Conservation (phyloP, 2,329 filamentous ascomycete species). For the Plenodomus biglobosus region DNA sequence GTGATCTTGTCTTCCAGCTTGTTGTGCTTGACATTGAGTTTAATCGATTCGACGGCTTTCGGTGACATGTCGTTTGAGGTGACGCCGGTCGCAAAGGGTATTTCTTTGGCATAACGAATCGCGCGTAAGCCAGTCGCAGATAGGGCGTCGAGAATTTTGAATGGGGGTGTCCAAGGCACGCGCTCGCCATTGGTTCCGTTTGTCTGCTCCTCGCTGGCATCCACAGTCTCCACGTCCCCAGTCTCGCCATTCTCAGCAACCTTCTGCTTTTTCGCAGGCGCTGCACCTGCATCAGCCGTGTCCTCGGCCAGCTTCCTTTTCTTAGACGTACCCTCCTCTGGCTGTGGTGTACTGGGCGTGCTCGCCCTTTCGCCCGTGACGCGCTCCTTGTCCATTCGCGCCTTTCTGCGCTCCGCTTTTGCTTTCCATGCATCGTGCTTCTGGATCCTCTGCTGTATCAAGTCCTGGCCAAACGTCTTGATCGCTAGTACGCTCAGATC, state of each 20-base stretch:
- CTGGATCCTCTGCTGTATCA: slow-evolving; percentile 52
- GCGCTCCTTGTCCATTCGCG: slow-evolving; percentile 15
- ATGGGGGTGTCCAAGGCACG: slow-evolving; percentile 26
- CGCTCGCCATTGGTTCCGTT: slow-evolving; percentile 9
- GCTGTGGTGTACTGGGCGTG: background rate
- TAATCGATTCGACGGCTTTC: slow-evolving; percentile 77
- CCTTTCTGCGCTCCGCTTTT: slow-evolving; percentile 27
- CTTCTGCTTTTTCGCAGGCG: slow-evolving; percentile 31
- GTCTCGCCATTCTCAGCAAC: slow-evolving; percentile 16
- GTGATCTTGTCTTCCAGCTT: slow-evolving; percentile 69
- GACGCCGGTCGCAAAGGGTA: slow-evolving; percentile 78
- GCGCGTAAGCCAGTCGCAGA: slow-evolving; percentile 92
- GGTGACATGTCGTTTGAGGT: slow-evolving; percentile 88
- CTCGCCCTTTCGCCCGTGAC: slow-evolving; percentile 4
- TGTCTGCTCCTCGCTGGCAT: slow-evolving; percentile 2
- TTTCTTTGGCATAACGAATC: slow-evolving; percentile 85
- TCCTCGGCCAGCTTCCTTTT: slow-evolving; percentile 31
- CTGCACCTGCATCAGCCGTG: slow-evolving; percentile 13
- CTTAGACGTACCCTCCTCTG: slow-evolving; percentile 14
- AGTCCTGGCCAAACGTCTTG: slow-evolving; percentile 78
- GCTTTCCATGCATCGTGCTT: slow-evolving; percentile 47
- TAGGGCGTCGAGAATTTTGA: slow-evolving; percentile 83
- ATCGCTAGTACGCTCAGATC: slow-evolving; percentile 93
- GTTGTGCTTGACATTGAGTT: slow-evolving; percentile 83
- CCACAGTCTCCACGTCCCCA: slow-evolving; percentile 7